Base-by-base conservation (phyloP, 2,329 filamentous ascomycete genomes). In the Colletotrichum sublineola region DNA sequence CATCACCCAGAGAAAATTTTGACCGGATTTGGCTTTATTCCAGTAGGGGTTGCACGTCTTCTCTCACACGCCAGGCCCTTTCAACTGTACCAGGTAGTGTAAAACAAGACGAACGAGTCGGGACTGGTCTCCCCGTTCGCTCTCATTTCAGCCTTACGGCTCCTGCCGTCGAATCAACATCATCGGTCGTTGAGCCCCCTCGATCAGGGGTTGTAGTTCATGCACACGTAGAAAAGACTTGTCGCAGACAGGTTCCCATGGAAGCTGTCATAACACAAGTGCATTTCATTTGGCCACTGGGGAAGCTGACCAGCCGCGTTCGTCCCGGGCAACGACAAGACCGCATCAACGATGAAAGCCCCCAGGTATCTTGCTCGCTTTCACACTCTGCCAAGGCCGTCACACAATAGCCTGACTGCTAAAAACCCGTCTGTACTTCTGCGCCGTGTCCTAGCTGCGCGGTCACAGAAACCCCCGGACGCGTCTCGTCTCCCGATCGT, bases 401-500 rank as follows among this genome's bases (percentile, higher is more conserved):
- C 48, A 29, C 5, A 12, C 36, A 53, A 33, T 6, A 15, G n/a
- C 9, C 15, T 7, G 29, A 36, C 24, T 29, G 24, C 20, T 15
- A 20, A n/a, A 9, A n/a, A 6, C 20, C 44, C 20, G 20, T n/a
- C 9, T 48, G 44, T 20, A 48, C 48, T 67, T 24, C 56, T 33
- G 68, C 68, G 63, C 48, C 63, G 56, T 57, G 53, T 29, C 33
- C 29, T 36, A 12, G n/a, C 55, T 57, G 20, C 33, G 40, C 38
- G 20, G 36, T 18, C 18, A 67, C 46, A 65, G 31, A n/a, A 42
- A 12, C 20, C 42, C 42, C 24, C n/a, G 11, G 52, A 44, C 57
- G 12, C 38, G 44, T 44, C 29, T 48, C 53, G 38, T 44, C 40
- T 55, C 46, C 66, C 69, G 69, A 72, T 72, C 44, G 31, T 38